Evolutionary conservation across 176 grass and related monocot species (phyloP), one percentile per base, ranked within the genome.

Genomic region (Triticum timopheevii): DNA sequence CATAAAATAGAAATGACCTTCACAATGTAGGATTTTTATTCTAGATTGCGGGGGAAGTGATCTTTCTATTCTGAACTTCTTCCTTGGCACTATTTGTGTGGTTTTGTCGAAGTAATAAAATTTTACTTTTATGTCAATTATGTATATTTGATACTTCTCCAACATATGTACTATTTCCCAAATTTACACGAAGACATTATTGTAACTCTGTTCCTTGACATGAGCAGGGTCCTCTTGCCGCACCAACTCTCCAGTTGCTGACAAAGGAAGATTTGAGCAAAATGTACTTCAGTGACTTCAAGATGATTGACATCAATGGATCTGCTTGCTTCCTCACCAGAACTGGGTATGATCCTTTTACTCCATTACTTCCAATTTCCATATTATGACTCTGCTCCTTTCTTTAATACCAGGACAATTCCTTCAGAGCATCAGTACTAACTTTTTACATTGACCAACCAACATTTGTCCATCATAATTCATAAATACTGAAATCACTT

Each of bases 231-330:
- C 97, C 97, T 87, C 87, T 99, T 76, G 92, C 97, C 56, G 94
- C 89, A 86, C 90, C 90, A 75, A 90, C 90, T 86, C 94, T 99
- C 77, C 94, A 99, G 73, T 40, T 88, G 44, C 80, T 98, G 49
- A 94, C 94, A 30, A 98, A 96, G 65, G 97, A 92, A 61, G 90
- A 98, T 89, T 88, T 98, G 87, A 98, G 94, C 89, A 97, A 93
- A 90, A 91, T 99, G 88, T 97, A 94, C 82, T 97, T 97, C 56
- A 90, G 95, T 78, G 92, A 94, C 77, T 94, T 97, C 75, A 94
- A 91, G 84, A 88, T 91, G 73, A 87, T 88, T 87, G 95, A 97
- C 58, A 97, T 97, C 45, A 97, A 97, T 73, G 97, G 94, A 78
- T 87, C 45, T 40, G 65, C 71, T 85, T 98, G 97, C 80, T 99